A percentile compares a stretch with the other conserved stretches of the same genome.
Evolutionary conservation across 768 basidiomycete species (phyloP).

Genomic region (Tubosaeta sp.): DNA sequence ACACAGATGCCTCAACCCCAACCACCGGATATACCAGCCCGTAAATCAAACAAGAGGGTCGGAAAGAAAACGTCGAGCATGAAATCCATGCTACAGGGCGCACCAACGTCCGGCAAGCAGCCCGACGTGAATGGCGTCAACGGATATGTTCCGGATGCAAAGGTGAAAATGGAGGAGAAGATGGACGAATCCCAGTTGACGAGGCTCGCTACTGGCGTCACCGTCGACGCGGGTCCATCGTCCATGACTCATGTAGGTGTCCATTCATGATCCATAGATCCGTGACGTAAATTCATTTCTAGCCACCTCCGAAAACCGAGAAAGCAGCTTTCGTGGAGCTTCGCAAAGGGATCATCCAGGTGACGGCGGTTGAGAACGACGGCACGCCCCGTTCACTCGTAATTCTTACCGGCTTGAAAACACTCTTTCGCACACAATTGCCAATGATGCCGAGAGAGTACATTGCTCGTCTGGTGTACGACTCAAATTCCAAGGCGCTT

Average conservation of each 20-base stretch:
- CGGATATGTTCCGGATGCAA: constrained; percentile 46
- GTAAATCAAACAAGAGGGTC: constrained; percentile 36
- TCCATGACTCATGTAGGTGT: constrained; percentile 45
- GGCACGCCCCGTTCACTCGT: constrained; percentile 69
- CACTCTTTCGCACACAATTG: constrained; percentile 93
- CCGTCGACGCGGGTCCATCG: constrained; percentile 59
- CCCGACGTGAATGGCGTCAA: constrained; percentile 38
- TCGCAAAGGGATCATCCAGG: constrained; percentile 75
- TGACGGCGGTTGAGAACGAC: constrained; percentile 84
- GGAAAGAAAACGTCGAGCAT: constrained; percentile 57
- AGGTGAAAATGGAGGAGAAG: constrained; percentile 71
- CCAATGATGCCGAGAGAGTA: constrained; percentile 99
- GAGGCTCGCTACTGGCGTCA: constrained; percentile 75
- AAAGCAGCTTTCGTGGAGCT: constrained; percentile 80
- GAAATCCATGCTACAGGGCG: constrained; percentile 57
- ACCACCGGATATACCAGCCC: constrained; percentile 25
- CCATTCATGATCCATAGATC: background rate
- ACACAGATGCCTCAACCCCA: constrained; percentile 28
- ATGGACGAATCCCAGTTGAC: constrained; percentile 75
- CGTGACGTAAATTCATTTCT: constrained; percentile 8
- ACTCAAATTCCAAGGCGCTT: constrained; percentile 85
- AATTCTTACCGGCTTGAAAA: constrained; percentile 92
- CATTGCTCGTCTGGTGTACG: constrained; percentile 92
- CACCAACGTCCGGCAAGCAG: constrained; percentile 42
- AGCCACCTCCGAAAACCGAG: constrained; percentile 60